Conservation (phyloP, 352 stramenopile genomes). For the Thalassiosira livingstoniorum region DNA sequence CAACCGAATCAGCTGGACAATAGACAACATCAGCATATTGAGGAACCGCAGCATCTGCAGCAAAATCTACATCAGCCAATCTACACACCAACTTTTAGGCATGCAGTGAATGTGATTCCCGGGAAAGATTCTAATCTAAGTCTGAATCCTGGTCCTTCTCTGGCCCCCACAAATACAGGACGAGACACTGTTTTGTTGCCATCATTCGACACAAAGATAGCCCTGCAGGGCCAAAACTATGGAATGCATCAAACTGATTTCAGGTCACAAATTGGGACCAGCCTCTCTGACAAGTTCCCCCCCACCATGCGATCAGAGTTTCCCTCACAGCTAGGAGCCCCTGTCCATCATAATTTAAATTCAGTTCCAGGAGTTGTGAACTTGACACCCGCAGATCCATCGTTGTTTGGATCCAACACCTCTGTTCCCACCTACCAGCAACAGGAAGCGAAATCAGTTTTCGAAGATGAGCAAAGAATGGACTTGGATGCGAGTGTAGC, state of each 20-base stretch:
- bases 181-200: conserved; percentile 15
- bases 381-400: conserved; percentile 1
- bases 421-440: conserved; percentile 8
- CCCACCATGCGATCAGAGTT: neutral
- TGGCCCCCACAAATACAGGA: neutral
- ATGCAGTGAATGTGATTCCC: conserved; percentile 3
- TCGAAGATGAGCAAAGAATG: conserved; percentile 52
- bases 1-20: too few relatives aligned
- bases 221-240: conserved; percentile 10
- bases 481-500: conserved; percentile 53
- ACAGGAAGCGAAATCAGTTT: conserved; percentile 46
- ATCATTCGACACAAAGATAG: conserved; percentile 3
- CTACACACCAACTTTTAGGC: conserved; percentile 30
- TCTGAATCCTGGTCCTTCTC: conserved; percentile 7
- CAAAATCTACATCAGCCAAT: too few relatives aligned
- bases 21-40: too few relatives aligned
- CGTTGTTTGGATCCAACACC: too few relatives aligned
- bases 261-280: conserved; percentile 12
- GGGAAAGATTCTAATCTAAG: conserved; percentile 6
- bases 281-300: conserved; percentile 1
- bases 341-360: conserved; percentile 31
- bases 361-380: conserved; percentile 20
- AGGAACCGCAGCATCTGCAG: conserved; percentile 15
- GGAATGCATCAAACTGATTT: conserved; percentile 24
- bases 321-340: too few relatives aligned